Evolutionary conservation across 2,329 filamentous ascomycete species (phyloP).

Genomic region (Diaporthe vaccinii): DNA sequence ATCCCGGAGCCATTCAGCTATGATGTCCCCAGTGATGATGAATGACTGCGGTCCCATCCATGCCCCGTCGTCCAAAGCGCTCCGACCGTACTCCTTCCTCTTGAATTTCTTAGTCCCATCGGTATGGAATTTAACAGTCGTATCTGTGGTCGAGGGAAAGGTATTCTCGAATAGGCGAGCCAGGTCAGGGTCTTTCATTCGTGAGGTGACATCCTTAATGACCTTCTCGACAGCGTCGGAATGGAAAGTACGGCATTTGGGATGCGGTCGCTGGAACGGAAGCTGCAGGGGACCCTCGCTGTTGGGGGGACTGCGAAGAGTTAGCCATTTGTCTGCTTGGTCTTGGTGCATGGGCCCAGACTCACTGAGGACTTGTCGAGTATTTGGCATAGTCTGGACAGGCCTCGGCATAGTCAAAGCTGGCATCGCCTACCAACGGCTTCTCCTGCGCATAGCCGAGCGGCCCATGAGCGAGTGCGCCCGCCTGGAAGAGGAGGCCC

Average conservation of each 20-base stretch:
- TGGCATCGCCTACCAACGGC: slow-evolving; percentile 49
- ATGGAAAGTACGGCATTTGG: slow-evolving; percentile 88
- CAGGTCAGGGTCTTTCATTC: slow-evolving; percentile 87
- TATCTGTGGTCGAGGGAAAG: slow-evolving; percentile 92
- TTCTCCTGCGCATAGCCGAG: slow-evolving; percentile 46
- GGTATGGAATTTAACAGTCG: slow-evolving; percentile 89
- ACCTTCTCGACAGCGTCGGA: slow-evolving; percentile 90
- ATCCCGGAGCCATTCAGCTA: slow-evolving; percentile 94
- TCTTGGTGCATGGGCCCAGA: slow-evolving; percentile 43
- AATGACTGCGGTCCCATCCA: slow-evolving; percentile 93
- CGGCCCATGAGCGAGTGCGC: slow-evolving; percentile 21
- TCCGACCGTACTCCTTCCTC: slow-evolving; percentile 53
- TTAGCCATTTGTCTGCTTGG: slow-evolving; percentile 40
- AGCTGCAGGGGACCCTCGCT: slow-evolving; percentile 84
- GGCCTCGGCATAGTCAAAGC: slow-evolving; percentile 52
- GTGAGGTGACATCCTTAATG: slow-evolving; percentile 83
- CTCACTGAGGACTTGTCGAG: slow-evolving; percentile 70
- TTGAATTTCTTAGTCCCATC: slow-evolving; percentile 63
- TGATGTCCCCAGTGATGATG: slow-evolving; percentile 91
- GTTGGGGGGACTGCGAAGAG: slow-evolving; percentile 73
- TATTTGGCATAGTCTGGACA: slow-evolving; percentile 77
- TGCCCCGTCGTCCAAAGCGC: slow-evolving; percentile 64
- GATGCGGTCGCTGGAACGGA: slow-evolving; percentile 87
- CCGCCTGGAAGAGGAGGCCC: slow-evolving; percentile 1
- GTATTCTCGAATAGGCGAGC: slow-evolving; percentile 95